Base-by-base conservation (phyloP, 139 green algal genomes). In the Raphidocelis subcapitata region DNA sequence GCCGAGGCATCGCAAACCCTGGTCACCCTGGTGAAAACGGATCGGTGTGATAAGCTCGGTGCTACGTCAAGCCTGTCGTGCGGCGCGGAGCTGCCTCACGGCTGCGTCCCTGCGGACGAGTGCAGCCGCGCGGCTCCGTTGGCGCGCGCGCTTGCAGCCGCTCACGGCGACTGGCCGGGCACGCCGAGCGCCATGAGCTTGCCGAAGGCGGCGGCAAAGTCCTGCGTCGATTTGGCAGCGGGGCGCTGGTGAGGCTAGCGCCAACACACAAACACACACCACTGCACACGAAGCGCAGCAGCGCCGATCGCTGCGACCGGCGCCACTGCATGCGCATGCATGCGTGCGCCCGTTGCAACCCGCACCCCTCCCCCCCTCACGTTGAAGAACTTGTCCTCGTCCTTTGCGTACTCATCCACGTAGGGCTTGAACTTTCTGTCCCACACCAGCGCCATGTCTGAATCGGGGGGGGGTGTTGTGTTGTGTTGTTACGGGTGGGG, bases 371-470 rank as follows among this genome's bases (percentile, higher is more conserved):
- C 10, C 16, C 49, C 32, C 3, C 80, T 0, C 46, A 84, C 81
- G 77, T 82, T 77, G 64, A 89, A 90, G 81, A 91, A 93, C 18
- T 63, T 65, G 41, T 89, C 81, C 72, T 92, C 76, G 62, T 93
- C 81, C 68, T 87, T 87, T 55, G 86, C 86, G 78, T 92, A 93
- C 69, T 81, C 26, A 23, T 85, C 41, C 37, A 96, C 91, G 37
- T 86, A 90, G 44, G 82, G 76, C 67, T 85, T 90, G 79, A 96
- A 93, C 68, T 91, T 91, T 35, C 82, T 83, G 81, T 94, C 86
- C 79, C 76, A 81, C 26, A 95, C 51, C 55, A 97, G 67, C 14
- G 76, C 73, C 70, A 77, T 77, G n/a, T n/a, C n/a, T n/a, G n/a
- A n/a, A n/a, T n/a, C n/a, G n/a, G n/a, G n/a, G n/a, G n/a, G n/a